Conservation (phyloP, 768 basidiomycete genomes). For the Kwoniella dejecticola region DNA sequence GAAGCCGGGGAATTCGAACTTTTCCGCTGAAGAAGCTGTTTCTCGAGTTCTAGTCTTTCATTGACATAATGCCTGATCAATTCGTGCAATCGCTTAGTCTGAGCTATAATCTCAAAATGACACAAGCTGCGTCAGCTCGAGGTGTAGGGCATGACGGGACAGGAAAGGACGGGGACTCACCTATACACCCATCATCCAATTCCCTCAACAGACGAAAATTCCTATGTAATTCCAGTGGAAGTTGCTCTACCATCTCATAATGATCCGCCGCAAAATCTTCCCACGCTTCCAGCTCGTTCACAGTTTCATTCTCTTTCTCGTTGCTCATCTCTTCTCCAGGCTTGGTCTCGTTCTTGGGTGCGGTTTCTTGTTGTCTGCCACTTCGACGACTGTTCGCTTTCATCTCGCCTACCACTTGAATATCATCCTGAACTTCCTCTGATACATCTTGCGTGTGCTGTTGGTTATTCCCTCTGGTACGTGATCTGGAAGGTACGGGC, state of each 20-base stretch:
- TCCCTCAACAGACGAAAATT: constrained; percentile 55
- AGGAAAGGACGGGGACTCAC: constrained; percentile 23
- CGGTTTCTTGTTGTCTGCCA: too few species aligned
- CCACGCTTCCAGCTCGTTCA: constrained; percentile 47
- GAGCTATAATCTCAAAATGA: constrained; percentile 33
- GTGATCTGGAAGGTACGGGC: too few species aligned
- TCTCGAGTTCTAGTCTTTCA: constrained; percentile 11
- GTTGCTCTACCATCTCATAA: constrained; percentile 55
- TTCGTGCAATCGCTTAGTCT: constrained; percentile 40
- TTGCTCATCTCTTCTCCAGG: not conserved
- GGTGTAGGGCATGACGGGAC: not conserved
- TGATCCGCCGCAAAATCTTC: constrained; percentile 50
- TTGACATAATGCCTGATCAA: constrained; percentile 38
- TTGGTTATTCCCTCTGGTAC: too few species aligned
- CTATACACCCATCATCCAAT: constrained; percentile 51
- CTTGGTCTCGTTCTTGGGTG: too few species aligned
- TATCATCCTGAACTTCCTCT: not conserved
- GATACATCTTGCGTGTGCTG: not conserved
- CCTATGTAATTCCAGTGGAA: constrained; percentile 55
- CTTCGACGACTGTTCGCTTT: not conserved
- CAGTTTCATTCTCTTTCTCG: constrained; percentile 13
- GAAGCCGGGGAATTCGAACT: not conserved
- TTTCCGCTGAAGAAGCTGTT: not conserved
- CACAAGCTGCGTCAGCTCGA: not conserved
- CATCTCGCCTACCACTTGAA: not conserved